Percentiles rank a stretch among this genome's conserved stretches.
Conservation (phyloP, 2,329 filamentous ascomycete species). For the Colletotrichum endophyticum region DNA sequence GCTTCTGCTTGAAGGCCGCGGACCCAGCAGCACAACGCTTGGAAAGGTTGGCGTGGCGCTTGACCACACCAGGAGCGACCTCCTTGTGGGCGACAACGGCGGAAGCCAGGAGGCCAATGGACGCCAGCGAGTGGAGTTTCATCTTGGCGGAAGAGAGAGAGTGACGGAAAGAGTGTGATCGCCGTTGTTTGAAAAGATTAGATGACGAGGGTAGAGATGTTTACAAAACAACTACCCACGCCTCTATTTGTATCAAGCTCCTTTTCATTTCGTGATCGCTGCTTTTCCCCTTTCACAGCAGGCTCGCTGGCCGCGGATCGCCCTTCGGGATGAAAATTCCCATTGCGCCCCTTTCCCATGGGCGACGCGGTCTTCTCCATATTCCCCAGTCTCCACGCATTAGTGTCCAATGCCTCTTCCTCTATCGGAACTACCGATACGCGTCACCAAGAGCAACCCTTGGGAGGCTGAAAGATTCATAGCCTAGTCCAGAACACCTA, state of each 20-base stretch:
- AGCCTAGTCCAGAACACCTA: background rate
- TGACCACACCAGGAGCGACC: background rate
- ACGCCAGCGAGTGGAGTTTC: background rate
- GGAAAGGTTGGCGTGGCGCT: background rate
- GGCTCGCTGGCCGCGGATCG: background rate
- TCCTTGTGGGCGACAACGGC: background rate
- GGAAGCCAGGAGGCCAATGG: background rate
- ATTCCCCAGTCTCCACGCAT: background rate
- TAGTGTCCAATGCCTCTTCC: background rate
- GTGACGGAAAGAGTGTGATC: background rate
- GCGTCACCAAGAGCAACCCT: background rate
- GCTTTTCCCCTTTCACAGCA: background rate
- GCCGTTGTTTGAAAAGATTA: background rate
- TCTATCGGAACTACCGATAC: background rate
- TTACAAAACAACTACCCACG: background rate
- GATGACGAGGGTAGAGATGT: background rate
- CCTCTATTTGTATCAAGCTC: background rate
- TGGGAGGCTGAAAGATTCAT: background rate
- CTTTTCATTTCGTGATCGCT: background rate
- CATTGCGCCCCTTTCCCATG: background rate
- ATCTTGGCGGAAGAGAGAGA: background rate
- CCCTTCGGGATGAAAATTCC: background rate
- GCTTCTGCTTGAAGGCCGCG: background rate
- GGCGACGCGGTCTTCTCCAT: background rate
- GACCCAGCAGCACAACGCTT: background rate